phyloP scores from a whole-genome alignment of 139 green algal genomes.

The Ulvella scutata region DNA sequence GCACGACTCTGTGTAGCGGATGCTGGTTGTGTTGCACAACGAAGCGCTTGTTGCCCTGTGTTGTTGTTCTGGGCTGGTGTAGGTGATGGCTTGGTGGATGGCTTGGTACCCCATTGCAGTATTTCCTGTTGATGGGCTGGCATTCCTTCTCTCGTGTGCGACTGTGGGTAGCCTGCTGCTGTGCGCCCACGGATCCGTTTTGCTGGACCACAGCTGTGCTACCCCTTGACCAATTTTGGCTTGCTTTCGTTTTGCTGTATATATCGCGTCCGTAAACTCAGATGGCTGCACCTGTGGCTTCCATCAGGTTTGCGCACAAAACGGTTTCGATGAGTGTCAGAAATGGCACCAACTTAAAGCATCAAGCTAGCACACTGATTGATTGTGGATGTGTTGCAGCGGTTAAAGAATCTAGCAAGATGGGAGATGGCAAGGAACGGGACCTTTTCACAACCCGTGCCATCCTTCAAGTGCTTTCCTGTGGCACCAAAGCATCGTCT shows the following conservation, averaged over 20 bases:
- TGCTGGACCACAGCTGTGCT: neutral
- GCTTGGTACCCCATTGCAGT: too few species aligned
- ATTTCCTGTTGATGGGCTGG: too few species aligned
- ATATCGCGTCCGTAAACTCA: too few species aligned
- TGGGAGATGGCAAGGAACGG: neutral
- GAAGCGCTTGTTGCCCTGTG: neutral
- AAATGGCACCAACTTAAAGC: too few species aligned
- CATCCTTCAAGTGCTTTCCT: neutral
- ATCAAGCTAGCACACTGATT: too few species aligned
- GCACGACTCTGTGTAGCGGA: too few species aligned
- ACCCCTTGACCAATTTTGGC: too few species aligned
- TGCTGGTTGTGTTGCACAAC: too few species aligned
- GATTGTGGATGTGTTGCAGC: neutral
- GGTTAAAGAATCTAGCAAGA: neutral
- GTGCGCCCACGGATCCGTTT: neutral
- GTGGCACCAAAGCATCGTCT: neutral
- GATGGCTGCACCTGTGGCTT: too few species aligned
- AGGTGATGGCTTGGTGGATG: neutral
- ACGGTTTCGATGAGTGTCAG: too few species aligned
- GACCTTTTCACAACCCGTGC: neutral
- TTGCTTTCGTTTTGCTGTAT: too few species aligned
- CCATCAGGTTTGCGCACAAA: too few species aligned
- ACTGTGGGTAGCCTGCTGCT: neutral
- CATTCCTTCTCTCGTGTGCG: neutral
- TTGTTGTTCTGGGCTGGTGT: neutral